These are phyloP conservation scores for Hordeum vulgare DNA, from an alignment of 176 grass and related monocot species.

Conservation along the genomic window MorexV3_pseudomolecules_assembly NC_058519.1:355339989-355340488, in stretches of 20 bases:
- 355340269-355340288: conserved; percentile 96
- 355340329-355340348: neutral
- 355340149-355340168: conserved; percentile 53
- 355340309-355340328: conserved; percentile 80
- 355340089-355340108: conserved; percentile 96
- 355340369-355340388: neutral
- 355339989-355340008: neutral
- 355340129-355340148: conserved; percentile 88
- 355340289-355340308: conserved; percentile 81
- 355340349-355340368: neutral
- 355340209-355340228: neutral
- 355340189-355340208: neutral
- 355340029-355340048: conserved; percentile 15
- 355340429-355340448: neutral
- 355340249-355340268: conserved; percentile 67
- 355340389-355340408: neutral
- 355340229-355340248: conserved; percentile 86
- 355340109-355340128: conserved; percentile 99
- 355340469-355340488: neutral
- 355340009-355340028: conserved; percentile 11
- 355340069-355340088: conserved; percentile 96
- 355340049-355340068: conserved; percentile 71
- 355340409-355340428: neutral
- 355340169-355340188: neutral
- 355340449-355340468: neutral